phyloP scores from a whole-genome alignment of 257 asterid species.

The Ilex asprella region DNA sequence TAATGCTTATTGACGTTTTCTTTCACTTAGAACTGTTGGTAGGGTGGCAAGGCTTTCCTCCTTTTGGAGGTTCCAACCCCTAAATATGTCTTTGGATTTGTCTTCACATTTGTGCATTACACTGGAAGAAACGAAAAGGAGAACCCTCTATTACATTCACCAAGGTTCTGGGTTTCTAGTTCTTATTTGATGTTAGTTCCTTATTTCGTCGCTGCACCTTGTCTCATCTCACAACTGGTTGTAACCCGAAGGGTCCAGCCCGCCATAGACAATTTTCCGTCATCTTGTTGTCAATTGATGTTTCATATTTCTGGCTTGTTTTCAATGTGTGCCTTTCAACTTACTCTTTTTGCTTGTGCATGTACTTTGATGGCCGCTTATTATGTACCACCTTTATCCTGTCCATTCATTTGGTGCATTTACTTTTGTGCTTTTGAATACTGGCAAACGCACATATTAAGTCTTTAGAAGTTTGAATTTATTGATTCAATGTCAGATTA shows the following conservation, averaged over 20 bases:
- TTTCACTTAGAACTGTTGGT: neutral
- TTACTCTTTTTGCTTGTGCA: too few relatives aligned
- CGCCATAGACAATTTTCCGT: too few relatives aligned
- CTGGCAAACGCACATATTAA: too few relatives aligned
- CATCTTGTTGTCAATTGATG: neutral
- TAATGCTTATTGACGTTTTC: neutral
- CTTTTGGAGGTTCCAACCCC: neutral
- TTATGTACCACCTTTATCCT: neutral
- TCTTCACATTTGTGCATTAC: neutral
- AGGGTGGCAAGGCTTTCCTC: neutral
- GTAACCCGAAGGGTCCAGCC: neutral
- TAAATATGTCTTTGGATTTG: neutral
- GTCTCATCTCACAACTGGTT: too few relatives aligned
- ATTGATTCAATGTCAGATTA: neutral
- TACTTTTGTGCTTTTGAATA: neutral
- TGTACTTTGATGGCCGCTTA: too few relatives aligned
- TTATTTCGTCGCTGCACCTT: too few relatives aligned
- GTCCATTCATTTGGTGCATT: neutral
- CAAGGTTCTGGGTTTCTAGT: too few relatives aligned
- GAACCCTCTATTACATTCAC: neutral
- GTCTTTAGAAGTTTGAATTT: too few relatives aligned
- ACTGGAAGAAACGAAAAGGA: neutral
- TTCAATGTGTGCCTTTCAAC: neutral
- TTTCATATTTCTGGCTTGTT: neutral
- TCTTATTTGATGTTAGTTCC: too few relatives aligned